A percentile compares a stretch with the other conserved stretches of the same genome.
These are phyloP conservation scores for Colletotrichum spaethianum DNA, from an alignment of 2,329 filamentous ascomycete species.

Conservation along the genomic window DNA sequence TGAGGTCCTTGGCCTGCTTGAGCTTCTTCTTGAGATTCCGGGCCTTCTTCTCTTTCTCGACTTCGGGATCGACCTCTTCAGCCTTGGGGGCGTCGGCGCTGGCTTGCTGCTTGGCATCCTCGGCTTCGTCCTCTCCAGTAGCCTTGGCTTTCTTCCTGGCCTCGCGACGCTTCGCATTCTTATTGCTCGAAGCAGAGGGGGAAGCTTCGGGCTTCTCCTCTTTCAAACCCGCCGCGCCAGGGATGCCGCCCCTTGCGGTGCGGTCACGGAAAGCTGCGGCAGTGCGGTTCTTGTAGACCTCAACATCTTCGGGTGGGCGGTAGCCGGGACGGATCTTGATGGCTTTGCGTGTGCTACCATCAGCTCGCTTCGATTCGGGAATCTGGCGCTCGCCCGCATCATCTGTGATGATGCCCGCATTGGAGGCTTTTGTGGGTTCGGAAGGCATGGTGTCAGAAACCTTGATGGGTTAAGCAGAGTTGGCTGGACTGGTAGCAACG, in stretches of 20 bases:
- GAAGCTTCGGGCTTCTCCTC: conserved; percentile 64
- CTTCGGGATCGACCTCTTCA: conserved; percentile 75
- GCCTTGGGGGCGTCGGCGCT: conserved; percentile 46
- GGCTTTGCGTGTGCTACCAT: conserved; percentile 93
- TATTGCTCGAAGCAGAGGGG: conserved; percentile 73
- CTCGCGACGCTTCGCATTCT: conserved; percentile 85
- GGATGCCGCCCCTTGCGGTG: conserved; percentile 73
- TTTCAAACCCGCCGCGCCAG: conserved; percentile 76
- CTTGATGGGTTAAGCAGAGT: not conserved
- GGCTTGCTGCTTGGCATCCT: conserved; percentile 49
- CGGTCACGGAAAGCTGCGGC: conserved; percentile 88
- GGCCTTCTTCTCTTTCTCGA: conserved; percentile 92
- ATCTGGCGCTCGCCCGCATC: conserved; percentile 87
- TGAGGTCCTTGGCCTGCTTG: conserved; percentile 90
- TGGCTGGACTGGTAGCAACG: not conserved
- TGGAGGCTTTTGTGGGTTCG: conserved; percentile 61
- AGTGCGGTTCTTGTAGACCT: conserved; percentile 94
- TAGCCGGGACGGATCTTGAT: conserved; percentile 96
- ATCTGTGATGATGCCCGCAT: conserved; percentile 84
- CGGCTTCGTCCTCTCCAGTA: conserved; percentile 68
- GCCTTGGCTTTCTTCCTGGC: conserved; percentile 69
- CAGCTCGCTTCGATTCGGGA: conserved; percentile 86
- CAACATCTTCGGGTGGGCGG: conserved; percentile 93
- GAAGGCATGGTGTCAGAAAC: conserved; percentile 51
- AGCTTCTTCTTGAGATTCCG: conserved; percentile 95